Evolutionary conservation across 2,329 filamentous ascomycete species (phyloP).

Genomic region (Penicillium oxalicum): DNA sequence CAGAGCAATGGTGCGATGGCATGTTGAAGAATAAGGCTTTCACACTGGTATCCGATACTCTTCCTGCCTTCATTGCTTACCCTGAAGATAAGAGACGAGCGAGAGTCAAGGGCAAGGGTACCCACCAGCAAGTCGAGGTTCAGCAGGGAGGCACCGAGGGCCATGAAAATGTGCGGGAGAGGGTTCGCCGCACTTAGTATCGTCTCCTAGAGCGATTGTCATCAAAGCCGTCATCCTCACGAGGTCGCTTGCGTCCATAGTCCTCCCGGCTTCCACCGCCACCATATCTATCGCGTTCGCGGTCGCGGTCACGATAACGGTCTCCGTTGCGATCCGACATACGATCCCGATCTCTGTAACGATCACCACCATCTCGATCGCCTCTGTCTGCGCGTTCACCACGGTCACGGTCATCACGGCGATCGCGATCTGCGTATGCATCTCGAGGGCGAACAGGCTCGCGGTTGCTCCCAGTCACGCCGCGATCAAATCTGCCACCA

Average conservation of each 20-base stretch:
- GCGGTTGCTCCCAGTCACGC: conserved; percentile 69
- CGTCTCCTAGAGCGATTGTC: conserved; percentile 60
- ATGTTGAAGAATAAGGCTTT: conserved; percentile 22
- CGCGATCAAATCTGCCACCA: conserved; percentile 47
- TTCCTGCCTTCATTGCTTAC: conserved; percentile 36
- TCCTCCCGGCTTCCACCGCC: conserved; percentile 45
- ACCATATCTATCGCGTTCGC: conserved; percentile 38
- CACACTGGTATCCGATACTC: conserved; percentile 15
- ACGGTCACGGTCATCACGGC: conserved; percentile 49
- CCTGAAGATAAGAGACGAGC: conserved; percentile 21
- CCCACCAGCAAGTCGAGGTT: conserved; percentile 40
- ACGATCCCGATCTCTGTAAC: conserved; percentile 45
- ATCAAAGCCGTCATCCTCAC: conserved; percentile 74
- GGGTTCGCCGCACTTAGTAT: conserved; percentile 41
- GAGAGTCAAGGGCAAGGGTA: conserved; percentile 33
- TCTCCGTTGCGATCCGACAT: conserved; percentile 36
- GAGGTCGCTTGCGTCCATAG: conserved; percentile 59
- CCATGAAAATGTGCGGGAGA: conserved; percentile 5
- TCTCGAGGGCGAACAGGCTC: conserved; percentile 71
- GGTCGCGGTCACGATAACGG: conserved; percentile 44
- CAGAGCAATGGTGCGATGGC: neutral
- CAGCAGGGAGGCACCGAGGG: conserved; percentile 16
- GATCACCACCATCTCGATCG: conserved; percentile 49
- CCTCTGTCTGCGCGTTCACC: conserved; percentile 12
- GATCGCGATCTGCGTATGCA: conserved; percentile 47